Evolutionary conservation across 2,329 filamentous ascomycete species (phyloP).

Genomic region (Neonectria ditissima): DNA sequence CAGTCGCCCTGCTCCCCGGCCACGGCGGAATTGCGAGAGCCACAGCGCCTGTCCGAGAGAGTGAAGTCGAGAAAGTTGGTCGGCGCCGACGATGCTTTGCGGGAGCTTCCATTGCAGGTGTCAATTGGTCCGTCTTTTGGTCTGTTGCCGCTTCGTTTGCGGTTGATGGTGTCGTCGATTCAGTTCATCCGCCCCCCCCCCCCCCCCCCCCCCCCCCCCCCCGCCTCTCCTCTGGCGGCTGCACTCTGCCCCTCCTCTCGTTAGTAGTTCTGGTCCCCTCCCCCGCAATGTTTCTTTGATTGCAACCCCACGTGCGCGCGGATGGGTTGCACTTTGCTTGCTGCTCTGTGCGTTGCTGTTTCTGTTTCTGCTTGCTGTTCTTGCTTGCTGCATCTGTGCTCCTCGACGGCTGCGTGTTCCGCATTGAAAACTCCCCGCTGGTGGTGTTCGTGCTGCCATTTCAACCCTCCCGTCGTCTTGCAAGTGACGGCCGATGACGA

Average conservation of each 20-base stretch:
- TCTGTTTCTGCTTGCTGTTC: background rate
- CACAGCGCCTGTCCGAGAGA: background rate
- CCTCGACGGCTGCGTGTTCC: slow-evolving; percentile 7
- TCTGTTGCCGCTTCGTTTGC: slow-evolving; percentile 9
- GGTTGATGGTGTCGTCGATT: slow-evolving; percentile 16
- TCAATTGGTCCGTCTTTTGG: slow-evolving; percentile 4
- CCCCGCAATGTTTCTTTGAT: slow-evolving; percentile 25
- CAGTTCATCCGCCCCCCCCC: slow-evolving; percentile 5
- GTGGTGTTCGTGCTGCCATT: background rate
- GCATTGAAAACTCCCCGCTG: background rate
- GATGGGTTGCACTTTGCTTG: background rate
- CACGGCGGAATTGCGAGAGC: slow-evolving; percentile 8
- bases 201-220: slow-evolving; percentile 2
- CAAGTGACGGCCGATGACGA: slow-evolving; percentile 18
- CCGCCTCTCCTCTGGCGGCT: slow-evolving; percentile 9
- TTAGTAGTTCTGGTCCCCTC: slow-evolving; percentile 11
- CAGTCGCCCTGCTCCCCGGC: background rate
- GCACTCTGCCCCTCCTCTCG: slow-evolving; percentile 10
- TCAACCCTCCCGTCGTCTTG: background rate
- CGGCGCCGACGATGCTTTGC: background rate
- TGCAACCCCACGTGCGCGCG: slow-evolving; percentile 24
- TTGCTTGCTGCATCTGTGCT: slow-evolving; percentile 6
- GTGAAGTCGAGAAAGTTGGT: background rate
- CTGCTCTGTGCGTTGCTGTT: no score
- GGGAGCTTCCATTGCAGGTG: background rate